Evolutionary conservation across 2,329 filamentous ascomycete genomes (phyloP).

Genomic region (Rutstroemia sydowiana): DNA sequence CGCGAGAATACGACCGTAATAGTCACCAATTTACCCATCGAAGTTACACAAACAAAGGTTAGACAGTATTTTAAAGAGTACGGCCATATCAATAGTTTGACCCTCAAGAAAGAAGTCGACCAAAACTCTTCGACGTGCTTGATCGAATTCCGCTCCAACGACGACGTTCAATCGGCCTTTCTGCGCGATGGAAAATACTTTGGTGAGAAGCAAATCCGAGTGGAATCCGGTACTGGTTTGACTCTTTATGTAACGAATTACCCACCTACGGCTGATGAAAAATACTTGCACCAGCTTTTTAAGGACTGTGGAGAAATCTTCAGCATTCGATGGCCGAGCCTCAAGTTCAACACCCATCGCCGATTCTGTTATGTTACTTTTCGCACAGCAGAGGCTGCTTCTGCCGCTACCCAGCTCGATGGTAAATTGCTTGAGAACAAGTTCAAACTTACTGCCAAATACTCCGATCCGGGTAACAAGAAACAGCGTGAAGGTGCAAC

Average conservation of each 20-base stretch:
- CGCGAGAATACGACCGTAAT: slow-evolving; percentile 84
- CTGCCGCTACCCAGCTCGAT: slow-evolving; percentile 65
- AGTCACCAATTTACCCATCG: slow-evolving; percentile 66
- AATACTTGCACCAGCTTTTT: slow-evolving; percentile 62
- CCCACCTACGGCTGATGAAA: slow-evolving; percentile 66
- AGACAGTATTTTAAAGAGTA: slow-evolving; percentile 89
- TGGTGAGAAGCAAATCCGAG: slow-evolving; percentile 63
- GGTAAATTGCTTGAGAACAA: slow-evolving; percentile 61
- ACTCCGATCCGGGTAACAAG: slow-evolving; percentile 74
- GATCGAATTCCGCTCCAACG: slow-evolving; percentile 75
- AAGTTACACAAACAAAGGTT: slow-evolving; percentile 64
- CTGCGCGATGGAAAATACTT: slow-evolving; percentile 77
- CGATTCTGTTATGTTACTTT: slow-evolving; percentile 98
- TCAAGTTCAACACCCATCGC: slow-evolving; percentile 81
- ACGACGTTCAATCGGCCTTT: slow-evolving; percentile 75
- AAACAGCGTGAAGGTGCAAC: slow-evolving; percentile 73
- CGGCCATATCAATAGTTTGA: slow-evolving; percentile 73
- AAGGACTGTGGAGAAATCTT: slow-evolving; percentile 72
- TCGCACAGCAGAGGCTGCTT: slow-evolving; percentile 57
- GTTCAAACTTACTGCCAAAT: slow-evolving; percentile 66
- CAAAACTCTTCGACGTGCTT: slow-evolving; percentile 60
- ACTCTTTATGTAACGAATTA: slow-evolving; percentile 92
- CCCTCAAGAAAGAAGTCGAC: slow-evolving; percentile 55
- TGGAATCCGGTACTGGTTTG: slow-evolving; percentile 66
- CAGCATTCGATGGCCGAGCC: slow-evolving; percentile 80